These are phyloP conservation scores for Trichoderma endophyticum DNA, from an alignment of 2,329 filamentous ascomycete species.

Conservation along the genomic window DNA sequence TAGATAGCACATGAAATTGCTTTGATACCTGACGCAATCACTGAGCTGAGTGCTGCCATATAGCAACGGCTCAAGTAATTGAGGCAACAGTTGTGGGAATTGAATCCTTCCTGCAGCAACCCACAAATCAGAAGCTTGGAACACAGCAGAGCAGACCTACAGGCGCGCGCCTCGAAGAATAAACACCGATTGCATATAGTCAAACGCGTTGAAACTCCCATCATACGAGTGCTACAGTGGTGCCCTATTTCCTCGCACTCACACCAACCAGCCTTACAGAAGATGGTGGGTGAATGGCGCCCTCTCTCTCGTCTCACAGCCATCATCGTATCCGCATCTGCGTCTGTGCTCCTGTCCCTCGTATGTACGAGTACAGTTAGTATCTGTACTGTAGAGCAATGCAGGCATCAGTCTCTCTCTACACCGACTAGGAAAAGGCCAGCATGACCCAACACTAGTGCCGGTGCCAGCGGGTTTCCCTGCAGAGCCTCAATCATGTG, in stretches of 20 bases:
- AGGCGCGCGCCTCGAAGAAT: not conserved
- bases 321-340: not conserved
- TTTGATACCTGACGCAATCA: no score
- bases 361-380: no score
- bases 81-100: not conserved
- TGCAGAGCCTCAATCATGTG: constrained; percentile 4
- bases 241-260: not conserved
- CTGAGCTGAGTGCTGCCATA: not conserved
- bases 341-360: not conserved
- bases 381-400: not conserved
- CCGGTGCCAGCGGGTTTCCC: not conserved
- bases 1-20: not conserved
- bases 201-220: not conserved
- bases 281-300: not conserved
- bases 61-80: not conserved
- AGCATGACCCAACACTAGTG: not conserved
- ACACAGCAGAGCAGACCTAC: not conserved
- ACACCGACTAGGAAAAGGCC: not conserved
- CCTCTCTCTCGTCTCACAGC: not conserved
- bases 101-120: not conserved
- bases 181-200: no score
- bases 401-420: not conserved
- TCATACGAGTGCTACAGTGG: not conserved
- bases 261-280: not conserved
- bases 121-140: not conserved